A percentile compares a stretch with the other conserved stretches of the same genome.
These are phyloP conservation scores for Pugionium cornutum DNA, from an alignment of 345 rosid genomes.

Conservation along the genomic window DNA sequence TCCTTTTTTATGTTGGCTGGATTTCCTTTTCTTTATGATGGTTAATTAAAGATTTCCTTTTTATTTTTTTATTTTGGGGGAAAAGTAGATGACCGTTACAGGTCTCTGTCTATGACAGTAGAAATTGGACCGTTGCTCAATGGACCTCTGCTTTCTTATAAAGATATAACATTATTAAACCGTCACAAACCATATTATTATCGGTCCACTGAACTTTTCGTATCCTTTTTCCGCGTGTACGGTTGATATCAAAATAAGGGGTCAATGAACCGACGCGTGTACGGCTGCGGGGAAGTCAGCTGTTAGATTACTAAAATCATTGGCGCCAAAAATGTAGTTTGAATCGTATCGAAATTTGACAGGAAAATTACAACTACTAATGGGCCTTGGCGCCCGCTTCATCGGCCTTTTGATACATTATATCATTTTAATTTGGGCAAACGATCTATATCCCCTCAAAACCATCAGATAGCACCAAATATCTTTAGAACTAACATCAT, in stretches of 20 bases:
- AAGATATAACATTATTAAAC: background rate
- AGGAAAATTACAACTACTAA: background rate
- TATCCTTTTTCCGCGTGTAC: background rate
- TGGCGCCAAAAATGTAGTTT: background rate
- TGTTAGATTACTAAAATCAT: background rate
- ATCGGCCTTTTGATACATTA: background rate
- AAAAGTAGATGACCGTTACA: conserved; percentile 61
- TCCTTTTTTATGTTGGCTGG: background rate
- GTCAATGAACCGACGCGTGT: background rate
- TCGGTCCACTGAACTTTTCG: background rate
- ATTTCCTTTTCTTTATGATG: background rate
- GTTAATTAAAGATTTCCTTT: background rate
- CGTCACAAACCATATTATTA: background rate
- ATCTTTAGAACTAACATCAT: too few species aligned
- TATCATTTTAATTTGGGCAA: too few species aligned
- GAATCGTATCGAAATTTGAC: too few species aligned
- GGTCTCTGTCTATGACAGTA: conserved; percentile 19
- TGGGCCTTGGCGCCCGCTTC: background rate
- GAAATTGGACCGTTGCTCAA: conserved; percentile 34
- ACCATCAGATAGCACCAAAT: too few species aligned
- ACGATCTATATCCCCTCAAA: too few species aligned
- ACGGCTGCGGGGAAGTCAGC: too few species aligned
- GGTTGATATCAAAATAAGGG: background rate
- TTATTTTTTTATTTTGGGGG: conserved; percentile 1
- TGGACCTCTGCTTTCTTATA: conserved; percentile 14